Conservation (phyloP, 768 basidiomycete species). For the Calvatia gigantea region DNA sequence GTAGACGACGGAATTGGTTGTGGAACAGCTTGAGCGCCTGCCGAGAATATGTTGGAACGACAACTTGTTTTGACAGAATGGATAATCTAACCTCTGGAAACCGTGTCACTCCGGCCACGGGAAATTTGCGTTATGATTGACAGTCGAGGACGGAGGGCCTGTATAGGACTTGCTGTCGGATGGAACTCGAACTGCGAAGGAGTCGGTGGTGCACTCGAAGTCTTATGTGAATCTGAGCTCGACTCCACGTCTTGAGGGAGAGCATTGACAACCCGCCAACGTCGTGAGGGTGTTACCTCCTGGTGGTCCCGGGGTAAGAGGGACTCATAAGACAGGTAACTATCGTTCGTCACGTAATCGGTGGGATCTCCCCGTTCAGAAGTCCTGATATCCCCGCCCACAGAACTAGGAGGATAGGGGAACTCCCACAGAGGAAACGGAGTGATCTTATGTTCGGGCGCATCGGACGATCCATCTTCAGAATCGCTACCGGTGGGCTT, state of each 20-base stretch:
- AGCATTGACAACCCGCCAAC: neutral
- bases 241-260: neutral
- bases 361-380: neutral
- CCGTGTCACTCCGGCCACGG: neutral
- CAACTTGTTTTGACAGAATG: neutral
- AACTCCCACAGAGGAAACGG: slow-evolving; percentile 11
- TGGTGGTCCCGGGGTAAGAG: neutral
- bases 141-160: neutral
- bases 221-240: neutral
- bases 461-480: neutral
- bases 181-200: neutral
- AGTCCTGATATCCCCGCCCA: neutral
- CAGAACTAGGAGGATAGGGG: neutral
- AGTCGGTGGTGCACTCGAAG: neutral
- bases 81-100: neutral
- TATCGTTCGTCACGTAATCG: neutral
- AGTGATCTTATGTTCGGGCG: slow-evolving; percentile 1
- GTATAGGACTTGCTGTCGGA: neutral
- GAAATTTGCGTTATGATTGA: slow-evolving; percentile 7
- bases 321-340: neutral
- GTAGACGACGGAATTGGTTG: neutral
- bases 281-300: neutral
- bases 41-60: too few species aligned
- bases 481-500: neutral
- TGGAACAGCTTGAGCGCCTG: neutral